Conservation (phyloP, 805 yeast species). For the Zygotorulaspora florentina region DNA sequence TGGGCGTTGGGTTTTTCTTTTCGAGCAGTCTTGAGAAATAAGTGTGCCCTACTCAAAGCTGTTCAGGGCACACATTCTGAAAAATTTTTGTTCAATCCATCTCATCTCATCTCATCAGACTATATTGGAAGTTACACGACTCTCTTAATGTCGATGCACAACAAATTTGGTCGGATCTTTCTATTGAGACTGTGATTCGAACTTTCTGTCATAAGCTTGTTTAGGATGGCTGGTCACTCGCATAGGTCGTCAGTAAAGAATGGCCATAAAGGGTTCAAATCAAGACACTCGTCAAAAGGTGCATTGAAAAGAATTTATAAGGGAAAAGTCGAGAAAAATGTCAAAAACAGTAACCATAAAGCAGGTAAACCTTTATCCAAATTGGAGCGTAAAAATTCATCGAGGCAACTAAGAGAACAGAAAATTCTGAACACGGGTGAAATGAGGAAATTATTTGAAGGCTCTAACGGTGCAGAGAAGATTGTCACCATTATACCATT, state of each 20-base stretch:
- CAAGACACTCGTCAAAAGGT: slow-evolving; percentile 87
- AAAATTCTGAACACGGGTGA: slow-evolving; percentile 61
- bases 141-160: slow-evolving; percentile 4
- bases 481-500: slow-evolving; percentile 77
- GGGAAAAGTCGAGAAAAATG: slow-evolving; percentile 81
- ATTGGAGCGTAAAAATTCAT: slow-evolving; percentile 69
- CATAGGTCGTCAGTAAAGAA: slow-evolving; percentile 83
- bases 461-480: slow-evolving; percentile 75
- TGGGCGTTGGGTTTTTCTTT: not conserved
- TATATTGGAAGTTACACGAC: slow-evolving; percentile 6
- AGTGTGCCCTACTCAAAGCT: not conserved
- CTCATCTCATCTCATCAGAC: slow-evolving; percentile 14
- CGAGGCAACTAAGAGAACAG: slow-evolving; percentile 69
- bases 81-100: slow-evolving; percentile 15
- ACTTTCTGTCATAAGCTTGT: slow-evolving; percentile 7
- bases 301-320: slow-evolving; percentile 72
- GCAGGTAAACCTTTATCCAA: slow-evolving; percentile 37
- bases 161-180: not conserved
- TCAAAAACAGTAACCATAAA: slow-evolving; percentile 39
- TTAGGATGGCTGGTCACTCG: slow-evolving; percentile 64
- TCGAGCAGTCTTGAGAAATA: not conserved
- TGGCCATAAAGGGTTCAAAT: slow-evolving; percentile 85
- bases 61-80: slow-evolving; percentile 3
- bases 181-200: too few species aligned
- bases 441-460: slow-evolving; percentile 71